Percentiles rank a stretch among this genome's conserved stretches.
Conservation (phyloP, 2,329 filamentous ascomycete genomes). For the Curvularia spicifera region DNA sequence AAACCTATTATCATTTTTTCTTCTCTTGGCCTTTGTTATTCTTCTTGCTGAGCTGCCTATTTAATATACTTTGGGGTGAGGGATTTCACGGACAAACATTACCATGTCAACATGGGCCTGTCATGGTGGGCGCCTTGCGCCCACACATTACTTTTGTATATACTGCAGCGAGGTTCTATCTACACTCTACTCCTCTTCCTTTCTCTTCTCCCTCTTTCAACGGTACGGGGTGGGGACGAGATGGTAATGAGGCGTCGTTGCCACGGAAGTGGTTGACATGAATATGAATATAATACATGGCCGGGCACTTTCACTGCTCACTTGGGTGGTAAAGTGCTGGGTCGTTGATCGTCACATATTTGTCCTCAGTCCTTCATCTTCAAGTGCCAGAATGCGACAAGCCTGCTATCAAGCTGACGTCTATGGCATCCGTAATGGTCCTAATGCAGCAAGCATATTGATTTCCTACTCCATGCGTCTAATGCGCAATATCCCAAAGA, state of each 20-base stretch:
- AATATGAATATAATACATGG: not conserved
- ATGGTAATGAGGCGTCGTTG: not conserved
- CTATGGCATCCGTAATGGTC: not conserved
- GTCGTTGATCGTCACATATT: not conserved
- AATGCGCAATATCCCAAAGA: too few species aligned
- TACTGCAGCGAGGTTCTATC: not conserved
- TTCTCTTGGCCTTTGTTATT: not conserved
- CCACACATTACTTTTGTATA: not conserved
- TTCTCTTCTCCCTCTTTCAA: not conserved
- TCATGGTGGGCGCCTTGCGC: not conserved
- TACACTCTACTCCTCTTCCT: not conserved
- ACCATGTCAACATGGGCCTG: not conserved
- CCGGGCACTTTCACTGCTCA: not conserved
- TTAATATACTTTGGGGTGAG: not conserved
- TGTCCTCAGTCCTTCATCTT: not conserved
- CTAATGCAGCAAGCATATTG: not conserved
- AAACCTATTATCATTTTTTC: slow-evolving; percentile 5
- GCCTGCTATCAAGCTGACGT: not conserved
- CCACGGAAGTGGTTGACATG: not conserved
- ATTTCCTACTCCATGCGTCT: not conserved
- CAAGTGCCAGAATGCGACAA: not conserved
- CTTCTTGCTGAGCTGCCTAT: not conserved
- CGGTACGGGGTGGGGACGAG: not conserved
- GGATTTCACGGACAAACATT: not conserved
- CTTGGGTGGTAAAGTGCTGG: not conserved